phyloP scores from a whole-genome alignment of 164 flowering plant species.

The Nymphaea thermarum region DNA sequence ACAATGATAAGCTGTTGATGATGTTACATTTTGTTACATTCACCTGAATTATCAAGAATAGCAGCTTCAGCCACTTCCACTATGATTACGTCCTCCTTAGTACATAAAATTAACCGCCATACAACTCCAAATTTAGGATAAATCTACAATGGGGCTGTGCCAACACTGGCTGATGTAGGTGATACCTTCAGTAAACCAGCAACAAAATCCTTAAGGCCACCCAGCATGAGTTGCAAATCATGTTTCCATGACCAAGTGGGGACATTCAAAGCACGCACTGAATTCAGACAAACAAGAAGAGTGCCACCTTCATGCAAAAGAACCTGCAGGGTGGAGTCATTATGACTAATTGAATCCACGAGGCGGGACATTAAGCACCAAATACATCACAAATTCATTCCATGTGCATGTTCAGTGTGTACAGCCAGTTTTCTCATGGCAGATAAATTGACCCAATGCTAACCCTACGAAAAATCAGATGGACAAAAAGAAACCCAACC shows the following conservation, averaged over 20 bases:
- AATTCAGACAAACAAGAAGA: constrained; percentile 82
- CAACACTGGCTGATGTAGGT: constrained; percentile 21
- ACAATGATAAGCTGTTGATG: no score
- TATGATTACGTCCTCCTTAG: background rate
- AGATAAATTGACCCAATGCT: no score
- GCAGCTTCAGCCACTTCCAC: background rate
- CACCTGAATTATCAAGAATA: no score
- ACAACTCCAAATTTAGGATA: background rate
- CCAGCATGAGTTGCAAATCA: constrained; percentile 29
- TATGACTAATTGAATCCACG: no score
- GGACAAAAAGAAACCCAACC: no score
- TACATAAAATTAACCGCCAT: background rate
- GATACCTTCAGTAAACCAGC: constrained; percentile 11
- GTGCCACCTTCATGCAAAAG: constrained; percentile 98
- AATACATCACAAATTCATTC: background rate
- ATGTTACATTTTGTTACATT: no score
- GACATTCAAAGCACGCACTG: constrained; percentile 64
- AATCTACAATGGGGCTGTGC: constrained; percentile 28
- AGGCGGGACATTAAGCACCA: no score
- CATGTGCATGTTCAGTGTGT: background rate
- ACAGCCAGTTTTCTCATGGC: no score
- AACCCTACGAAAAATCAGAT: no score
- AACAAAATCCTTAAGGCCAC: constrained; percentile 17
- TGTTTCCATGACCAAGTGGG: constrained; percentile 81
- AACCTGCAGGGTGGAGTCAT: constrained; percentile 36